These are phyloP conservation scores for Friedmanniomyces endolithicus DNA, from an alignment of 495 filamentous ascomycete species.

Conservation along the genomic window DNA sequence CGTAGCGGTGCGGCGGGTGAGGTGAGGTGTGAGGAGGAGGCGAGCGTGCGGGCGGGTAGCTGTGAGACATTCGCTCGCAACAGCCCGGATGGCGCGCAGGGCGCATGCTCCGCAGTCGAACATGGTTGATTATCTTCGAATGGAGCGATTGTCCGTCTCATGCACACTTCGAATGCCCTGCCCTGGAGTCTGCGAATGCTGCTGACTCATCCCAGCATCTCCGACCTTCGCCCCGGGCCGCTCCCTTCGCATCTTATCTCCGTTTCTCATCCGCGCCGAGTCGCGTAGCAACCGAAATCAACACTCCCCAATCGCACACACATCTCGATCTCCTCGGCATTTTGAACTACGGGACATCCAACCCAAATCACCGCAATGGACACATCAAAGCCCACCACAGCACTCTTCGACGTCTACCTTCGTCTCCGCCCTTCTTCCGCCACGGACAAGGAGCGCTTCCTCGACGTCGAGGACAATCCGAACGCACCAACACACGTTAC, in stretches of 20 bases:
- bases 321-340: background rate
- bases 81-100: conserved; percentile 12
- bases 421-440: conserved; percentile 63
- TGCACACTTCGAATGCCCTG: background rate
- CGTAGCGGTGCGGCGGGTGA: conserved; percentile 1
- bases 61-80: background rate
- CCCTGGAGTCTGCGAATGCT: no score
- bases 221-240: no score
- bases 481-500: conserved; percentile 65
- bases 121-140: background rate
- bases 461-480: conserved; percentile 54
- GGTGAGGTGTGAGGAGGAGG: conserved; percentile 8
- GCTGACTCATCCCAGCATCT: no score
- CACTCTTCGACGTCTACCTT: conserved; percentile 85
- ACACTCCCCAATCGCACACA: background rate
- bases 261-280: background rate
- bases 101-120: conserved; percentile 18
- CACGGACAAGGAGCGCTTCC: conserved; percentile 49
- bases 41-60: background rate
- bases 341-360: background rate
- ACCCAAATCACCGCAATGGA: conserved; percentile 9
- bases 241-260: no score
- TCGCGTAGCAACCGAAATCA: background rate
- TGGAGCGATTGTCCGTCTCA: background rate
- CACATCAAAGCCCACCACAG: conserved; percentile 19